Conservation (phyloP, 768 basidiomycete species). For the Fomitopsis pulvina region DNA sequence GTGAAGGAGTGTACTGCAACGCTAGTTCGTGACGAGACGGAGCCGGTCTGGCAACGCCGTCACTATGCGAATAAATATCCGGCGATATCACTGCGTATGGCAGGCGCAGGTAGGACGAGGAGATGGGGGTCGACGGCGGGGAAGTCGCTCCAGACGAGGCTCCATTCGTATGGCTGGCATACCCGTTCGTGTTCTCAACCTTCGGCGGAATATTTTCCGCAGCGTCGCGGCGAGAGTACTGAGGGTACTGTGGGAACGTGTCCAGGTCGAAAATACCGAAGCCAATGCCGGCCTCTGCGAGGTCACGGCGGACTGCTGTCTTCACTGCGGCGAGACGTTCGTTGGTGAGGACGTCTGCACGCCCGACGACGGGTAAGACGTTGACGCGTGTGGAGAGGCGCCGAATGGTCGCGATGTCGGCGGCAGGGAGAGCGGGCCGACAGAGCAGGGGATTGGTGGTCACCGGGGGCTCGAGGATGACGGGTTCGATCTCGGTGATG, state of each 20-base stretch:
- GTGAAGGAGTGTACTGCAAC: slow-evolving; percentile 63
- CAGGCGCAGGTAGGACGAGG: slow-evolving; percentile 52
- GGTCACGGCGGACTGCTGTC: slow-evolving; percentile 70
- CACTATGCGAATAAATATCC: slow-evolving; percentile 78
- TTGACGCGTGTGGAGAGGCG: slow-evolving; percentile 78
- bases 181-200: slow-evolving; percentile 30
- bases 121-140: slow-evolving; percentile 62
- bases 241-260: slow-evolving; percentile 35
- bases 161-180: slow-evolving; percentile 52
- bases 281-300: slow-evolving; percentile 80
- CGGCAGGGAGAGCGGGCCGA: slow-evolving; percentile 58
- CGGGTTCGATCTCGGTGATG: slow-evolving; percentile 69
- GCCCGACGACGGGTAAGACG: slow-evolving; percentile 80
- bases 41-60: slow-evolving; percentile 56
- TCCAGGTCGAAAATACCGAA: slow-evolving; percentile 87
- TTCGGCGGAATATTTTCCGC: slow-evolving; percentile 15
- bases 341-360: slow-evolving; percentile 75
- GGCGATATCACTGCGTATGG: slow-evolving; percentile 85
- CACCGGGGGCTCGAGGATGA: slow-evolving; percentile 75
- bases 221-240: slow-evolving; percentile 8
- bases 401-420: slow-evolving; percentile 74
- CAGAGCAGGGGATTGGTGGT: slow-evolving; percentile 64
- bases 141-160: slow-evolving; percentile 44
- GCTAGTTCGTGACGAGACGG: slow-evolving; percentile 66
- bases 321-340: slow-evolving; percentile 78